These are phyloP conservation scores for Diddensiella caesifluorescens DNA, from an alignment of 805 yeast species.

Conservation along the genomic window DNA sequence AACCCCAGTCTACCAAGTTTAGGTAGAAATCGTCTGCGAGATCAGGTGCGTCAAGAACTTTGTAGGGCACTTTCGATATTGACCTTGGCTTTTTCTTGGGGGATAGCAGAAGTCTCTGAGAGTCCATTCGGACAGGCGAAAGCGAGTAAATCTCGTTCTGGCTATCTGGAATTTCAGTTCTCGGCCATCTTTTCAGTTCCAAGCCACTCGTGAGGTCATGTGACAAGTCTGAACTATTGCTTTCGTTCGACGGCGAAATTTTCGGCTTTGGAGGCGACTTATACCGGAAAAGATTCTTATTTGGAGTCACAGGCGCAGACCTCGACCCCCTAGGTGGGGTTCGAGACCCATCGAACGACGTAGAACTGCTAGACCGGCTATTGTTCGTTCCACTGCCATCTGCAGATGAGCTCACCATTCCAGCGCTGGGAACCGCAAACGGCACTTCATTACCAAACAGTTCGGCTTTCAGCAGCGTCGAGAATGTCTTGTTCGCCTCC, in stretches of 20 bases:
- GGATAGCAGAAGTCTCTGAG: slow-evolving; percentile 70
- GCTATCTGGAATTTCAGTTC: slow-evolving; percentile 39
- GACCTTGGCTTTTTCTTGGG: slow-evolving; percentile 76
- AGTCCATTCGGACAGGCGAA: slow-evolving; percentile 85
- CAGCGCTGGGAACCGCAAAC: slow-evolving; percentile 24
- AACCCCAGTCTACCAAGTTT: slow-evolving; percentile 93
- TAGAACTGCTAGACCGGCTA: slow-evolving; percentile 2
- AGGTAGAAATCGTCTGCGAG: slow-evolving; percentile 89
- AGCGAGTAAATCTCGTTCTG: slow-evolving; percentile 72
- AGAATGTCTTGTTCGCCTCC: slow-evolving; percentile 83
- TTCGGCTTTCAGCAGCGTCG: slow-evolving; percentile 81
- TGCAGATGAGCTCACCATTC: neutral
- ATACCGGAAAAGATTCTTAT: slow-evolving; percentile 41
- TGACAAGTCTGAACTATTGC: too few relatives aligned
- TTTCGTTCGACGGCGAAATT: slow-evolving; percentile 3
- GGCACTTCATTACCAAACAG: slow-evolving; percentile 85
- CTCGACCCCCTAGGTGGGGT: slow-evolving; percentile 12
- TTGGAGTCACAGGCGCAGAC: slow-evolving; percentile 36
- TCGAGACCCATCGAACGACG: slow-evolving; percentile 7
- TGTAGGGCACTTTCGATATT: slow-evolving; percentile 80
- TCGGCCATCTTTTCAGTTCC: too few relatives aligned
- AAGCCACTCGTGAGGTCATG: too few relatives aligned
- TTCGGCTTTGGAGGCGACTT: slow-evolving; percentile 15
- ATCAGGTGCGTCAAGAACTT: slow-evolving; percentile 95
- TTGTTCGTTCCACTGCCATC: neutral